Conservation (phyloP, 805 yeast species). For the Candida cerambycidarum region DNA sequence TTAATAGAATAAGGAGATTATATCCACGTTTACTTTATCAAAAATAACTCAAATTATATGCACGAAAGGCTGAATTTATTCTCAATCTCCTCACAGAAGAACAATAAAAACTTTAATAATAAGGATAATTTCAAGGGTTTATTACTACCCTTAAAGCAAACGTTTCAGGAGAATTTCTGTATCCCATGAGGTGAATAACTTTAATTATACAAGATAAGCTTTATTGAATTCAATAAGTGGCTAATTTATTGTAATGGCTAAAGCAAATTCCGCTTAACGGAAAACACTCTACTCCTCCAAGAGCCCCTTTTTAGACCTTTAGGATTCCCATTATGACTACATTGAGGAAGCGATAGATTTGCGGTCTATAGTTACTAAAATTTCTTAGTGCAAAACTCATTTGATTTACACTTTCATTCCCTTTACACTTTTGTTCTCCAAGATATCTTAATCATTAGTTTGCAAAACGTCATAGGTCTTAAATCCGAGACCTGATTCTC, state of each 20-base stretch:
- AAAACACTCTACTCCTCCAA: background rate
- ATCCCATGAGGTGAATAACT: background rate
- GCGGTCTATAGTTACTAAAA: background rate
- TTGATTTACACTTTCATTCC: background rate
- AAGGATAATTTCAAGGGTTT: slow-evolving; percentile 2
- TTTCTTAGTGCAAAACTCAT: slow-evolving; percentile 1
- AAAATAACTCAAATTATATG: too few relatives aligned
- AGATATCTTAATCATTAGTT: too few relatives aligned
- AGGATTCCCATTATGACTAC: background rate
- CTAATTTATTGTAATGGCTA: background rate
- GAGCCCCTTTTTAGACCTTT: background rate
- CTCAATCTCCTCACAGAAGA: background rate
- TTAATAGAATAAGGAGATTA: too few relatives aligned
- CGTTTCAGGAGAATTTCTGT: background rate
- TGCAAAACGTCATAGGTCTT: slow-evolving; percentile 3
- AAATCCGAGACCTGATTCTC: background rate
- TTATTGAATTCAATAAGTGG: background rate
- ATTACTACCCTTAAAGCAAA: background rate
- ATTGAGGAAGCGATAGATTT: background rate
- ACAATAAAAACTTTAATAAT: background rate
- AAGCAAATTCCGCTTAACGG: background rate
- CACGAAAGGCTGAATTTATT: too few relatives aligned
- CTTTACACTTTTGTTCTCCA: background rate
- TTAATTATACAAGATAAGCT: background rate
- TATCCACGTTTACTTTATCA: too few relatives aligned